Conservation (phyloP, 371 early-diverging fungal species). For the Rhizopus arrhizus region DNA sequence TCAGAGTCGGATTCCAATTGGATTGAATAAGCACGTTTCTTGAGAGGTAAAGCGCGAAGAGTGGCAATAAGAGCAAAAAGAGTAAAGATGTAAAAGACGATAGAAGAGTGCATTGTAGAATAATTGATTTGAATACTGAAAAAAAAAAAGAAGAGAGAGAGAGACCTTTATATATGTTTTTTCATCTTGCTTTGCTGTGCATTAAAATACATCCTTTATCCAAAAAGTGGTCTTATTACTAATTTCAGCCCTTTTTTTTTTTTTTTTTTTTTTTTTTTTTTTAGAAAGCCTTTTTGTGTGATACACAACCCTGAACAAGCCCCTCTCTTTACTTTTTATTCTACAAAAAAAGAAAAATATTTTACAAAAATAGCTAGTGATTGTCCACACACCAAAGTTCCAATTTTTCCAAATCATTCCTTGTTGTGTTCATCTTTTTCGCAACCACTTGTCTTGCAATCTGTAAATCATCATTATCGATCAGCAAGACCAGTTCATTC, state of each 20-base stretch:
- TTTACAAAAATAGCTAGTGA: not conserved
- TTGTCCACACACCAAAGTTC: slow-evolving; percentile 65
- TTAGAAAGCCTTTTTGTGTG: too few relatives aligned
- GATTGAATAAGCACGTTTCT: slow-evolving; percentile 4
- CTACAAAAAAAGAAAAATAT: slow-evolving; percentile 1
- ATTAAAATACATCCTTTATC: too few relatives aligned
- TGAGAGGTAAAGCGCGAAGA: slow-evolving; percentile 1
- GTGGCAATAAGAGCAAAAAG: not conserved
- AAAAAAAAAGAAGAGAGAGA: not conserved
- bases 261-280: not conserved
- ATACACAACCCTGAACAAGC: too few relatives aligned
- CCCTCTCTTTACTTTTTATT: not conserved
- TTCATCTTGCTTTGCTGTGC: not conserved
- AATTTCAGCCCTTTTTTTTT: not conserved
- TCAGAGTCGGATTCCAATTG: slow-evolving; percentile 6
- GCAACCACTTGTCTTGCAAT: slow-evolving; percentile 66
- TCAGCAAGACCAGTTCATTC: slow-evolving; percentile 82
- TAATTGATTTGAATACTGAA: not conserved
- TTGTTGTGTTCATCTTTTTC: slow-evolving; percentile 50
- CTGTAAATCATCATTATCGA: slow-evolving; percentile 90
- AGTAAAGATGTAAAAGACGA: not conserved
- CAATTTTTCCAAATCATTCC: slow-evolving; percentile 48
- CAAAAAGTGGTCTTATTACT: not conserved
- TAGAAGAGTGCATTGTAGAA: not conserved
- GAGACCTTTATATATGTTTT: not conserved